Percentiles rank a stretch among this genome's conserved stretches.
Evolutionary conservation across 495 filamentous ascomycete genomes (phyloP).

Genomic region (Lasiosphaeris hirsuta): DNA sequence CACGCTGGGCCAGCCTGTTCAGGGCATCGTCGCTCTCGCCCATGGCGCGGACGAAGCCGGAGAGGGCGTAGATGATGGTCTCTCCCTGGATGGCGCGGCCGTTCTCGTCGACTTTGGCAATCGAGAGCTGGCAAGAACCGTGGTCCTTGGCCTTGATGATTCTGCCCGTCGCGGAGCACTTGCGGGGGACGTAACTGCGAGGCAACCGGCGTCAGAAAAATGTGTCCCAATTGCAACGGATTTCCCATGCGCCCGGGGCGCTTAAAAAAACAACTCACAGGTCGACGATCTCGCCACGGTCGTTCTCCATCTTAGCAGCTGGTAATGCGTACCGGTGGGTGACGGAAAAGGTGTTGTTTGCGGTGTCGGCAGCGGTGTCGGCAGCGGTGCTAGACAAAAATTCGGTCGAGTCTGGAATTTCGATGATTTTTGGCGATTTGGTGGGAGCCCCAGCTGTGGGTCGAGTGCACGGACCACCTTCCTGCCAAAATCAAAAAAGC

Average conservation of each 20-base stretch:
- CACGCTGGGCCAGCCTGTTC: conserved; percentile 91
- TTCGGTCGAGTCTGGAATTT: conserved; percentile 24
- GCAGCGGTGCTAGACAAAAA: conserved; percentile 28
- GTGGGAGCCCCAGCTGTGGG: conserved; percentile 30
- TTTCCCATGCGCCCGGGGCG: conserved; percentile 1
- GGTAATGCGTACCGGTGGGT: conserved; percentile 25
- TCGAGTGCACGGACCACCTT: conserved; percentile 25
- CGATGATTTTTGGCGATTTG: conserved; percentile 31
- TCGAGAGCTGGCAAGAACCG: conserved; percentile 85
- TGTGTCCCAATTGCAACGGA: not conserved
- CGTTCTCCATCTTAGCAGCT: conserved; percentile 42
- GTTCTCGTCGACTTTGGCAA: conserved; percentile 96
- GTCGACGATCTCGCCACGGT: conserved; percentile 89
- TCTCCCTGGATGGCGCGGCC: conserved; percentile 90
- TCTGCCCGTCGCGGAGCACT: conserved; percentile 90
- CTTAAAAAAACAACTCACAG: conserved; percentile 60
- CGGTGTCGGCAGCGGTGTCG: conserved; percentile 28
- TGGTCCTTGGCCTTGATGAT: conserved; percentile 99
- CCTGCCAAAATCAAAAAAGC: not conserved
- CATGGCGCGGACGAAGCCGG: conserved; percentile 96
- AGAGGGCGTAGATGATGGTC: conserved; percentile 95
- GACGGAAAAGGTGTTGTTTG: conserved; percentile 22
- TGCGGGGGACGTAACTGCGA: conserved; percentile 94
- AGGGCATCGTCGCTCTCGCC: conserved; percentile 95
- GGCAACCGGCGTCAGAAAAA: conserved; percentile 1